Percentiles rank a stretch among this genome's conserved stretches.
Evolutionary conservation across 192 early-diverging fungal species (phyloP).

Genomic region (Pilaira anomala): DNA sequence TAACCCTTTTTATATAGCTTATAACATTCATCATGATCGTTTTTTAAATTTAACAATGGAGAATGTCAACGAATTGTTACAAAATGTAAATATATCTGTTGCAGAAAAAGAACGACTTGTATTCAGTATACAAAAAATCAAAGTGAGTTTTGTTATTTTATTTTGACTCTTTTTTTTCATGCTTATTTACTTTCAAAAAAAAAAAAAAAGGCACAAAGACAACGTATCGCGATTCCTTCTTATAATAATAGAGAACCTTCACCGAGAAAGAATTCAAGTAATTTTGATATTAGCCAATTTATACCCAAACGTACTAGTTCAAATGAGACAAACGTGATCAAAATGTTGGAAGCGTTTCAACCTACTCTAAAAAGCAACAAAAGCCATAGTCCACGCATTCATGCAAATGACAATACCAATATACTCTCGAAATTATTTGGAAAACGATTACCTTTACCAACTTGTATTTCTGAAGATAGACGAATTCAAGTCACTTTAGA

Average conservation of each 20-base stretch:
- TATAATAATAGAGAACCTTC: not conserved
- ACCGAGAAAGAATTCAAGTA: not conserved
- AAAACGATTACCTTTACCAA: not conserved
- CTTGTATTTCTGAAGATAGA: not conserved
- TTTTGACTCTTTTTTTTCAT: not conserved
- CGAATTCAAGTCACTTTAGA: slow-evolving; percentile 23
- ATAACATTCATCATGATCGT: not conserved
- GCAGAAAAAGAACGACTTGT: not conserved
- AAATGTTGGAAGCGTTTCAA: slow-evolving; percentile 15
- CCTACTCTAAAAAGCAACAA: not conserved
- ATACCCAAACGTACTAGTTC: slow-evolving; percentile 28
- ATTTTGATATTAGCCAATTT: slow-evolving; percentile 15
- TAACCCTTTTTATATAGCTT: not conserved
- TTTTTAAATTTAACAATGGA: not conserved
- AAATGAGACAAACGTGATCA: slow-evolving; percentile 7
- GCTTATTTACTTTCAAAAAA: not conserved
- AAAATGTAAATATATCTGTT: not conserved
- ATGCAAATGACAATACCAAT: not conserved
- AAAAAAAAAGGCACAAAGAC: not conserved
- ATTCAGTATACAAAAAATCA: not conserved
- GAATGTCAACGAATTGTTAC: not conserved
- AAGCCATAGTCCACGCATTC: not conserved
- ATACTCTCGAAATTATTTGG: not conserved
- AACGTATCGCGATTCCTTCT: not conserved
- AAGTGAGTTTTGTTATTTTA: not conserved